Evolutionary conservation across 2,329 filamentous ascomycete genomes (phyloP), one percentile per base, ranked within the genome.

Genomic region (Diaporthe capsici): DNA sequence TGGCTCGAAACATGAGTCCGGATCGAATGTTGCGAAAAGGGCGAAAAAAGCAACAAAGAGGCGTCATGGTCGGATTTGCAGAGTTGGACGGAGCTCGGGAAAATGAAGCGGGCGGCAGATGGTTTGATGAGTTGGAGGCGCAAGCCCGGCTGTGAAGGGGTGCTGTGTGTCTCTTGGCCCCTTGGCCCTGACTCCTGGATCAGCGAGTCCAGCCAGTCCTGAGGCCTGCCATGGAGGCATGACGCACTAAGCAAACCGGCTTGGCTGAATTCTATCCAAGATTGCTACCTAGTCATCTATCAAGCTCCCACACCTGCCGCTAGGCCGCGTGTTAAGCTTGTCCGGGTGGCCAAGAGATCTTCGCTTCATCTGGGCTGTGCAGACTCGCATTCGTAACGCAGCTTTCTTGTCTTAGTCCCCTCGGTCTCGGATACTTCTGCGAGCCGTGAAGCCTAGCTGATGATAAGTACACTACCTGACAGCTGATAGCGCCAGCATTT

Each of bases 161-260:
- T 5, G 44, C 31, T 37, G 6, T 49, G 44, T 39, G 47, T 53
- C 65, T 13, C 65, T 68, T 68, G 65, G 65, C 65, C 8, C 22
- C 65, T 68, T 68, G 65, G 65, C 65, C 47, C 65, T 68, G 65
- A 68, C 65, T 68, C 65, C 65, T 68, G 65, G 65, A 49, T 51
- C 65, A 53, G 65, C 65, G 22, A 67, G 42, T n/a, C 42, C 61
- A 67, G 61, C 61, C 61, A 68, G 44, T 68, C 47, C 31, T 51
- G 47, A 53, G 7, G 65, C 65, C 22, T 17, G 65, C 65, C 65
- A 68, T 9, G 65, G 65, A 68, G 8, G 65, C 65, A 68, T 68
- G 65, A 68, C 47, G 65, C 65, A 39, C 65, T 53, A 53, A 68
- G 31, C 65, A 68, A 53, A 53, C 31, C 47, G 47, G 47, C 65